These are phyloP conservation scores for Heracleum sosnowskyi DNA, from an alignment of 129 eudicot genomes.

Conservation along the genomic window DNA sequence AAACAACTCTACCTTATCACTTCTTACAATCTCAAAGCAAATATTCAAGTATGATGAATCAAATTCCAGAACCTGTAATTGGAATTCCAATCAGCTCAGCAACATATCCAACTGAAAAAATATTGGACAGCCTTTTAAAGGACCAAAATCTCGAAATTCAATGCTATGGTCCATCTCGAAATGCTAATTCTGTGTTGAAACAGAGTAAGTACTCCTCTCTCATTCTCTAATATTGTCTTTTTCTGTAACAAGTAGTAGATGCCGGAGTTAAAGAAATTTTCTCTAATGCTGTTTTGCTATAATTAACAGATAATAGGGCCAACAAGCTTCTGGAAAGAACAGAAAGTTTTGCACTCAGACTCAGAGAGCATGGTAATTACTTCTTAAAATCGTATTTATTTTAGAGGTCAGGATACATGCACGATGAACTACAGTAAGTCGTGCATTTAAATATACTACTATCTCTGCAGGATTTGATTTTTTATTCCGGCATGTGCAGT, in stretches of 20 bases:
- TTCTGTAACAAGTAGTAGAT: neutral
- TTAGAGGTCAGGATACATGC: neutral
- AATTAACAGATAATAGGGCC: conserved; percentile 3
- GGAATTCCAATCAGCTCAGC: conserved; percentile 17
- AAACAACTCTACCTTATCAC: neutral
- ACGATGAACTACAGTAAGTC: neutral
- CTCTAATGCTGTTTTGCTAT: too few species aligned
- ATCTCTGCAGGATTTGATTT: conserved; percentile 1
- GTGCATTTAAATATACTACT: neutral
- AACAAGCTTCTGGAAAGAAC: neutral
- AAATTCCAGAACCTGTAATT: conserved; percentile 3
- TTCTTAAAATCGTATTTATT: too few species aligned
- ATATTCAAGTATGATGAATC: conserved; percentile 2
- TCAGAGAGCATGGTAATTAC: conserved; percentile 18
- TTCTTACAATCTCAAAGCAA: conserved; percentile 5
- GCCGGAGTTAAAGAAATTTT: neutral
- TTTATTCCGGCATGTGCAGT: conserved; percentile 16
- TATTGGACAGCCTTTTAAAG: neutral
- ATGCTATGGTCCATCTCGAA: neutral
- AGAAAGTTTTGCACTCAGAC: conserved; percentile 7
- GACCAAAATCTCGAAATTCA: neutral
- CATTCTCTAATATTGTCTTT: neutral
- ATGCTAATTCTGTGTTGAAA: neutral
- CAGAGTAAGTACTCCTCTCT: neutral
- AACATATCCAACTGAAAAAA: neutral